Conservation (phyloP, 2,329 filamentous ascomycete genomes). For the Sporothrix globosa region DNA sequence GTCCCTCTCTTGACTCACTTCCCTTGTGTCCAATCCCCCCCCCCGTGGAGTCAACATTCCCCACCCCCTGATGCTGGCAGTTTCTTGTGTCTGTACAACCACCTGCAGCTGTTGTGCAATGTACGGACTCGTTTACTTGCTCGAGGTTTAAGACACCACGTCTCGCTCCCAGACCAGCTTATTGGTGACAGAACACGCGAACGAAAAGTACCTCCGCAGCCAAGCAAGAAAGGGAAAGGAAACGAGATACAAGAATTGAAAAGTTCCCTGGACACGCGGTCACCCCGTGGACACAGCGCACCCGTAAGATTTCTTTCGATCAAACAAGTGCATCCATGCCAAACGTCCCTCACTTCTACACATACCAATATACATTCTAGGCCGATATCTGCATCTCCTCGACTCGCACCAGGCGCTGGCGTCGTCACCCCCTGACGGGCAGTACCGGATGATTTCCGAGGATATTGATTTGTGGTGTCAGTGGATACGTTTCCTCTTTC, state of each 20-base stretch:
- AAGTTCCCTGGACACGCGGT: constrained; percentile 5
- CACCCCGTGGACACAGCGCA: constrained; percentile 8
- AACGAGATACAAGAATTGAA: constrained; percentile 1
- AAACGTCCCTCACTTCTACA: not conserved
- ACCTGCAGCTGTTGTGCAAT: constrained; percentile 23
- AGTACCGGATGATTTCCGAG: constrained; percentile 30
- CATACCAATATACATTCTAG: not conserved
- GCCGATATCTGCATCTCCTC: not conserved
- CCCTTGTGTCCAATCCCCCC: not conserved
- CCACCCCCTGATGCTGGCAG: constrained; percentile 25
- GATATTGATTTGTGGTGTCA: constrained; percentile 26
- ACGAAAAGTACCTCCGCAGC: not conserved
- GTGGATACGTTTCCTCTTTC: not conserved
- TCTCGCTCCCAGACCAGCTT: not conserved
- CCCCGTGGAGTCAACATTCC: not conserved
- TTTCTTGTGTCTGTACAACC: constrained; percentile 23
- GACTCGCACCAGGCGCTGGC: not conserved
- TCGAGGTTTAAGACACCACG: constrained; percentile 29
- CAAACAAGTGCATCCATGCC: not conserved
- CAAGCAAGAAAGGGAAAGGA: not conserved
- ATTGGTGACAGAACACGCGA: not conserved
- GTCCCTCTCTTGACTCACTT: not conserved
- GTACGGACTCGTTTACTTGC: constrained; percentile 31
- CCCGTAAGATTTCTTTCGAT: constrained; percentile 17
- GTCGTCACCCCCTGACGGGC: constrained; percentile 17